Base-by-base conservation (phyloP, 2,329 filamentous ascomycete genomes). In the Aspergillus pseudoviridinutans region DNA sequence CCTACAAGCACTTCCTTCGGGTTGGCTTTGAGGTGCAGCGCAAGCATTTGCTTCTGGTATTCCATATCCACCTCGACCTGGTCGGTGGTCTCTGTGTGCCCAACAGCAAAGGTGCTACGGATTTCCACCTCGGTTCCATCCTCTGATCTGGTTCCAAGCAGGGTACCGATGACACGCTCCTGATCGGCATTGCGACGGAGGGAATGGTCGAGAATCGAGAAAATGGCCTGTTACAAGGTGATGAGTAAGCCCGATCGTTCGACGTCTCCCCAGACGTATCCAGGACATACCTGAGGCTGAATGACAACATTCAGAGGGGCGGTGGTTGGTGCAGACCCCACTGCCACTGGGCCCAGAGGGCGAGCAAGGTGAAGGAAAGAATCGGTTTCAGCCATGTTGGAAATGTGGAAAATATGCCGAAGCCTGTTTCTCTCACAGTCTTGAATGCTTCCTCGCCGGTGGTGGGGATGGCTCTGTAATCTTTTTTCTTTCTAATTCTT, bases 41-140 rank as follows among this genome's bases (percentile, higher is more conserved):
- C 89, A 58, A 97, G 87, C 94, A 99, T 99, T 78, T 93, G 92
- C 85, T 97, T 97, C 81, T 99, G 94, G 79, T 97, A 99, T 79
- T 99, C 94, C 84, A 99, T 96, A 75, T 99, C 94, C 64, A 99
- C 94, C 79, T 99, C 94, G 70, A 99, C 94, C 79, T 99, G 94
- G 78, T 99, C 94, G 75, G 92, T 90, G 67, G 93, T 96, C 80
- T 99, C 94, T 67, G 93, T 97, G 82, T 99, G 94, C 66, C 93
- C 92, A 72, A 99, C 96, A 66, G 94, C 94, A 76, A 99, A 99
- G 80, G 91, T 93, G 73, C 91, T 95, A 73, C 91, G 88, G 71
- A 99, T 94, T 78, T 96, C 92, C 71, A 96, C 91, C 77, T 97
- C 93, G 73, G 90, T 91, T 76, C 93, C 94, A 83, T 99, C 94